Base-by-base conservation (phyloP, 352 stramenopile genomes). In the Globisporangium uncinulatum region DNA sequence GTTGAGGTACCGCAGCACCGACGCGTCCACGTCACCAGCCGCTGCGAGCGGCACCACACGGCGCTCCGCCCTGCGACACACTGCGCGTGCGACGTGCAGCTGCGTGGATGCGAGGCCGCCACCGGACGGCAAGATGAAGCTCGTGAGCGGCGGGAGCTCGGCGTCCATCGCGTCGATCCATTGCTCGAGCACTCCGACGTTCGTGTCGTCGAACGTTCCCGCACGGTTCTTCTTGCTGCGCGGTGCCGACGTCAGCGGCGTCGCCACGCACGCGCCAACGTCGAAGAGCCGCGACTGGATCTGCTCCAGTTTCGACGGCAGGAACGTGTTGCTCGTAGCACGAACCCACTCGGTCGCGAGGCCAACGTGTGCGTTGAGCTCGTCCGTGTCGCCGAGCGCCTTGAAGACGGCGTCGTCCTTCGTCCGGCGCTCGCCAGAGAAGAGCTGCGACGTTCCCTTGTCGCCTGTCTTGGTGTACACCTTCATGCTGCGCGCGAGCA, bases 391-490 rank as follows among this genome's bases (percentile, higher is more conserved):
- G 37, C 90, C 90, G 47, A 97, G 79, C 50, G 88, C 88, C 60
- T 94, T 77, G 76, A 97, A 97, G 7, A 94, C 74, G 6, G 62
- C 63, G 66, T 97, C 82, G 64, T 88, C 76, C 69, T 97, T 97
- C 58, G 73, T 64, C 19, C 86, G 73, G 19, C 87, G 80, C 70
- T 96, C 86, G 52, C 89, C 88, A 55, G 90, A 96, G 69, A 95
- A 97, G 52, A 97, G 79, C 66, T 91, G 86, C 47, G 89, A 97
- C 56, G 86, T 94, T 51, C 89, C 90, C 62, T 96, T 97, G 70
- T 97, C 90, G 43, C 90, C 90, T 0, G 89, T 96, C 56, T 92
- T 92, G 39, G 90, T 97, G 77, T 97, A 97, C 51, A 97, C 85
- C 66, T 95, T 95, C 79, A 94, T 91, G 55, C 67, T 51, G 31